Evolutionary conservation across 108 stramenopile species (phyloP).

Genomic region (Nitzschia inconspicua): DNA sequence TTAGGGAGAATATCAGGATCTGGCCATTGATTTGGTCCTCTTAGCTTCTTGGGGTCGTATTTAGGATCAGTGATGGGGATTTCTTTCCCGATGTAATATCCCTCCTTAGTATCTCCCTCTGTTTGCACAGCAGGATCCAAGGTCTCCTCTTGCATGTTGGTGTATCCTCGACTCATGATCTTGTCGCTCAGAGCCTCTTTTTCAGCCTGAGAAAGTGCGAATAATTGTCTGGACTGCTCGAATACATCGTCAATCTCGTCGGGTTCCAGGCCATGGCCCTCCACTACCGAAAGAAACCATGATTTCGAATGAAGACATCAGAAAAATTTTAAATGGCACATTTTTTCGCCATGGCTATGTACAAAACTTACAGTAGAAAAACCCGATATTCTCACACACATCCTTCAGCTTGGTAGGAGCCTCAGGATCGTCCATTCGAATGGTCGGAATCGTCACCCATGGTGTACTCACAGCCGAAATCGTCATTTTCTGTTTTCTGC

Average conservation of each 20-base stretch:
- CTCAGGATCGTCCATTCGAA: not conserved
- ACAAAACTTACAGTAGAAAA: not conserved
- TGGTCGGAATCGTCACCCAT: not conserved
- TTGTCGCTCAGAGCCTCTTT: conserved; percentile 42
- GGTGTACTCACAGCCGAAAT: no score
- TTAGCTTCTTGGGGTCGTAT: conserved; percentile 42
- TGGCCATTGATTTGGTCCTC: conserved; percentile 67
- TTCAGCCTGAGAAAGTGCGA: conserved; percentile 34
- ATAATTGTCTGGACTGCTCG: conserved; percentile 38
- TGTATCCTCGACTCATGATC: conserved; percentile 52
- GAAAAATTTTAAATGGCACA: no score
- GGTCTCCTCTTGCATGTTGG: conserved; percentile 60
- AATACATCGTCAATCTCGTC: conserved; percentile 15
- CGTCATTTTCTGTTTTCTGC: no score
- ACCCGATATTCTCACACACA: not conserved
- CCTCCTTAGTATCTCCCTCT: conserved; percentile 71
- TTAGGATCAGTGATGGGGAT: conserved; percentile 29
- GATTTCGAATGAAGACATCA: no score
- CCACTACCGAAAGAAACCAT: no score
- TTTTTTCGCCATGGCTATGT: no score
- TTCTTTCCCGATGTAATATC: conserved; percentile 68
- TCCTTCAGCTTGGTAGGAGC: not conserved
- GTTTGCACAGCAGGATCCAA: conserved; percentile 35
- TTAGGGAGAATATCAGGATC: not conserved
- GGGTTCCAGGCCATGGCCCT: conserved; percentile 25